A percentile compares a stretch with the other conserved stretches of the same genome.
Conservation (phyloP, 257 asterid species). For the Mitragyna speciosa region DNA sequence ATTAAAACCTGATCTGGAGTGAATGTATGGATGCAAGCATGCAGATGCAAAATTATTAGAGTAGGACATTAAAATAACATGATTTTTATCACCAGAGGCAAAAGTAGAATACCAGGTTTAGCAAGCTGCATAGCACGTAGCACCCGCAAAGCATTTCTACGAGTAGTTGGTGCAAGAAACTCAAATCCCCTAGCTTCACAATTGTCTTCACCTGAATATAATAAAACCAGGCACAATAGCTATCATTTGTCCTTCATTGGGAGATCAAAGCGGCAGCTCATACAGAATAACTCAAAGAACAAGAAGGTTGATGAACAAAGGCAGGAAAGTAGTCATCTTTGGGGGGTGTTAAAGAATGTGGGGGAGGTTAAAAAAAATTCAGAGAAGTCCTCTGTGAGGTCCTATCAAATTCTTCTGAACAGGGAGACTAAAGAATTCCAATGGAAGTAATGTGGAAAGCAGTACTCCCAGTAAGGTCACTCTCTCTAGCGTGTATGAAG, state of each 20-base stretch:
- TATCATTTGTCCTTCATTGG: background rate
- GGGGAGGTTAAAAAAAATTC: too few relatives aligned
- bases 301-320: too few relatives aligned
- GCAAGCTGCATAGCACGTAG: constrained; percentile 98
- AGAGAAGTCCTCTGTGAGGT: too few relatives aligned
- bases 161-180: constrained; percentile 87
- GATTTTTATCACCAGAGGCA: background rate
- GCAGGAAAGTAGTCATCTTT: too few relatives aligned
- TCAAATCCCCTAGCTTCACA: constrained; percentile 56
- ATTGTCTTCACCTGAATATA: constrained; percentile 48
- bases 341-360: too few relatives aligned
- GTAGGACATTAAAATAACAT: background rate
- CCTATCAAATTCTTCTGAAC: too few relatives aligned
- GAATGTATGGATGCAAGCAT: background rate
- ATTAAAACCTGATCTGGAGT: background rate
- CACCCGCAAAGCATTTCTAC: constrained; percentile 78
- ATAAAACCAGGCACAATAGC: constrained; percentile 13
- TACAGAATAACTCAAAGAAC: too few relatives aligned
- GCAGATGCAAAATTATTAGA: background rate
- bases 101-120: constrained; percentile 71
- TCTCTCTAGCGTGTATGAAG: too few relatives aligned
- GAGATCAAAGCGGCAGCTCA: too few relatives aligned
- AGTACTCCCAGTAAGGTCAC: too few relatives aligned
- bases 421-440: too few relatives aligned
- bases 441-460: too few relatives aligned